Base-by-base conservation (phyloP, 1,139 yeast genomes). In the Suhomyces chickasaworum region DNA sequence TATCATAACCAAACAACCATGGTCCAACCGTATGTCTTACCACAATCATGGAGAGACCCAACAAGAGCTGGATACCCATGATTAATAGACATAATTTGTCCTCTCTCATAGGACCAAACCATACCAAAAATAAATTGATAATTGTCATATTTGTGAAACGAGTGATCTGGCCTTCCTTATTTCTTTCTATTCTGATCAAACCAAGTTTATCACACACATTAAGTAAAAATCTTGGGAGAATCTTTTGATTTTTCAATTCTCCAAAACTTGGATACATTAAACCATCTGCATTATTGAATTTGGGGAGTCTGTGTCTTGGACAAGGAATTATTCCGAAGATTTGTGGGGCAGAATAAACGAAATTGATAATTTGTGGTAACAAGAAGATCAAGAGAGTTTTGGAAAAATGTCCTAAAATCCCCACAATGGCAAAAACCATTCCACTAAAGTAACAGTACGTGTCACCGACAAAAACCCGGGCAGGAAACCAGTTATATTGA, bases 361-460 rank as follows among this genome's bases (percentile, higher is more conserved):
- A 95, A 63, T 93, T 93, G 66, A 89, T 68, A 44, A 93, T 88
- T 66, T 93, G 99, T 1, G 98, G 98, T 31, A 89, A 70, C 63
- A 93, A 86, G 63, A 93, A 86, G 32, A 91, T 68, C 64, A 93
- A 71, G 56, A 93, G 73, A 0, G 99, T 93, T 67, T 93, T 93
- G 40, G 97, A 89, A 64, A 91, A 95, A 69, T 93, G 99, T 1
- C 98, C 98, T 50, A 89, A 77, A 37, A 93, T 95, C 2, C 98
- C 98, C 22, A 89, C 96, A 32, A 91, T 95, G 0, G 98, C 99
- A 67, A 93, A 91, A 1, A 93, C 96, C 99, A 93, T 93, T 3
- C 99, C 99, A 27, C 97, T 89, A 65, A 93, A 90, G 67, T 95
- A 93, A 67, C 99, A 93, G 70, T 87, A 95, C 0, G 99, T 93